Base-by-base conservation (phyloP, 306 rosid species). In the Ziziphus jujuba region DNA sequence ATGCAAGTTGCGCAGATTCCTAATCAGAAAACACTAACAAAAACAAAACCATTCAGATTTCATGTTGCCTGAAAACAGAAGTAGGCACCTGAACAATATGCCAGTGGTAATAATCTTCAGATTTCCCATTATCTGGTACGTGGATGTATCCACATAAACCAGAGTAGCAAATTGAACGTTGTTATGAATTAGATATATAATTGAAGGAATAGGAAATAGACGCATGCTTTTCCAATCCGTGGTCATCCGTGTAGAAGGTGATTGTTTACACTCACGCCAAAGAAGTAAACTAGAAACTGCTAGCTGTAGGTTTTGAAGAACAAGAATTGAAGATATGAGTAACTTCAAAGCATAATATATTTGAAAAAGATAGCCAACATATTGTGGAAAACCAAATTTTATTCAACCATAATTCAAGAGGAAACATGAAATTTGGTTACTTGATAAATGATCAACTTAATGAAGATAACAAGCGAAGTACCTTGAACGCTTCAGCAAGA, bases 91-190 rank as follows among this genome's bases (percentile, higher is more conserved):
- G 87, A 89, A 92, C 70, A 90, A 79, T 69, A 90, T 80, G 63
- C 87, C 98, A 36, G 97, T 92, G 6, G 93, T 89, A 61, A 92
- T 93, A 75, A 92, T 92, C 83, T 92, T 92, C 84, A 92, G 77
- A 83, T 92, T 92, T 3, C 98, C 98, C 98, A 92, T 86, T 55
- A 92, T 90, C 86, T 92, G 98, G 77, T 92, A 89, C 0, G 98
- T 92, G 50, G 98, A 92, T 66, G 98, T 87, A 72, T 92, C 98
- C 21, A 92, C 98, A 72, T 70, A 92, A 2, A 85, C 85, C 65
- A 92, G 84, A 7, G 98, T 92, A 49, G 97, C 93, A 79, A 92
- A 92, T 72, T 92, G 97, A 75, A 92, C 90, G 69, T 90, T 89
- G 65, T 90, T 86, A 50, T 89, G 97, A 62, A 92, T 74, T 64